Evolutionary conservation across 2,329 filamentous ascomycete genomes (phyloP), one percentile per base, ranked within the genome.

Genomic region (Penicillium hordei): DNA sequence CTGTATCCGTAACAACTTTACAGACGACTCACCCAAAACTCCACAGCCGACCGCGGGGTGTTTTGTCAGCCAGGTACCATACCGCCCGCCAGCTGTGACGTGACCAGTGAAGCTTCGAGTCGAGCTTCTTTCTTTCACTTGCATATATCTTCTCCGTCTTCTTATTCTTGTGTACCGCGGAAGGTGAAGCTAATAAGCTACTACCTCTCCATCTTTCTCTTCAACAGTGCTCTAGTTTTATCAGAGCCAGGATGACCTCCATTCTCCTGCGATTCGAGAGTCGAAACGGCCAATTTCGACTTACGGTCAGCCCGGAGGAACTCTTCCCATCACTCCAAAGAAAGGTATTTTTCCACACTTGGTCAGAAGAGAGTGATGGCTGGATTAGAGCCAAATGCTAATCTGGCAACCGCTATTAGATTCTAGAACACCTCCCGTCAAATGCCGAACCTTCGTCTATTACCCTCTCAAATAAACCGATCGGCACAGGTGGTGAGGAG

Each of bases 241-340:
- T 17, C 23, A 33, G 13, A 27, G n/a, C 44, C 60, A 63, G 46
- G 38, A 78, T 78, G 76, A 66, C 75, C 25, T 66, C 75, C 48
- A 96, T 96, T 86, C 83, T 96, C 70, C 81, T 97, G 56, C 86
- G 93, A 75, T 90, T 96, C 67, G 88, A 93, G 69, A 92, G 92
- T 73, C 91, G 90, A 63, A 92, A 97, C 79, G 94, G 94, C 79
- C 94, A 94, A 82, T 88, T 93, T 76, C 89, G 94, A 67, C 81
- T 97, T 69, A 90, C 83, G 51, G 85, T 95, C 65, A 87, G 93
- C 67, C 84, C 88, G 50, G 82, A 83, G 42, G 87, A 90, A 62
- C 87, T 87, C 0, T 96, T 97, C 73, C 72, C 80, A 21, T 78
- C 82, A 9, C 76, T 87, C 29, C 72, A 83, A 15, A 74, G 74